Conservation (phyloP, 1,139 yeast genomes). For the Pichia sp. region DNA sequence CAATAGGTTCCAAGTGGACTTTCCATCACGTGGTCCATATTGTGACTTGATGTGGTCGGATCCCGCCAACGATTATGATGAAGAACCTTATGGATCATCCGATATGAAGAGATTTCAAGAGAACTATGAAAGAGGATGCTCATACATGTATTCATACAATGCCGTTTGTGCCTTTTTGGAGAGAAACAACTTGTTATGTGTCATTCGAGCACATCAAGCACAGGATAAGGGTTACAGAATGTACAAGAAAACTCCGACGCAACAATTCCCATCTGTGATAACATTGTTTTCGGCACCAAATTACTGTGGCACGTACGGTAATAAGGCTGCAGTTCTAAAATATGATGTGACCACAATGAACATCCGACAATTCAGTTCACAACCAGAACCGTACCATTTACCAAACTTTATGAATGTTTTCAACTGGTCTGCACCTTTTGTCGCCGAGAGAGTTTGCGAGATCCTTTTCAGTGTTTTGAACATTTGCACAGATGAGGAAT, state of each 20-base stretch:
- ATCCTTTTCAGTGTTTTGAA: conserved; percentile 86
- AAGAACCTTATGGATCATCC: conserved; percentile 40
- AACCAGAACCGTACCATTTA: conserved; percentile 96
- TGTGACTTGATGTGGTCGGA: conserved; percentile 97
- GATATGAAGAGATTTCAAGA: conserved; percentile 36
- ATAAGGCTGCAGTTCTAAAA: conserved; percentile 91
- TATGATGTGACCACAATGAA: conserved; percentile 92
- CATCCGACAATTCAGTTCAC: conserved; percentile 85
- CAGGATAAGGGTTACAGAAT: conserved; percentile 97
- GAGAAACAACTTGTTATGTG: conserved; percentile 68
- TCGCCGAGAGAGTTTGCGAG: conserved; percentile 94
- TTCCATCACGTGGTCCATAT: conserved; percentile 86
- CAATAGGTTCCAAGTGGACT: conserved; percentile 81
- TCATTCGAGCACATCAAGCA: conserved; percentile 95
- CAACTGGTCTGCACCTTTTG: conserved; percentile 97
- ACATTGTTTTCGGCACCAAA: conserved; percentile 96
- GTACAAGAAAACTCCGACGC: conserved; percentile 77
- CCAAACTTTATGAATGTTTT: conserved; percentile 98
- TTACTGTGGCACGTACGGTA: conserved; percentile 86
- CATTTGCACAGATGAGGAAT: conserved; percentile 92
- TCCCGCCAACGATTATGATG: conserved; percentile 83
- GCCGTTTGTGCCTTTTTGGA: conserved; percentile 82
- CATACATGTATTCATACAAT: conserved; percentile 79
- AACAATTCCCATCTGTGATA: conserved; percentile 89
- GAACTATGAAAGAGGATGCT: conserved; percentile 86